phyloP scores from a whole-genome alignment of 1,284 basidiomycete species.

The Microbotryum saponariae region DNA sequence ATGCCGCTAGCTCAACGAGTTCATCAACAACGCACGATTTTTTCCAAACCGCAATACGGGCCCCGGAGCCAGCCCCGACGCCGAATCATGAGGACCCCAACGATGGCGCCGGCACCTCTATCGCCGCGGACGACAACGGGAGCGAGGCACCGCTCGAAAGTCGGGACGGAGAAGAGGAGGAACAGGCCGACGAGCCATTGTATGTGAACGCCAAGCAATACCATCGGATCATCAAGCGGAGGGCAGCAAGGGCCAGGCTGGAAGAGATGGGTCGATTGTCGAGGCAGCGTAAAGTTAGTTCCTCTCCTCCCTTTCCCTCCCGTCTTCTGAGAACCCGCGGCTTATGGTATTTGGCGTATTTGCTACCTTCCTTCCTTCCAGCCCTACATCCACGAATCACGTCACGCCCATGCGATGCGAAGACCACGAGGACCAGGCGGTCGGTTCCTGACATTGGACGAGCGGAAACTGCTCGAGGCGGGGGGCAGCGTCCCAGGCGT shows the following conservation, averaged over 20 bases:
- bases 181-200: conserved; percentile 61
- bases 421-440: conserved; percentile 93
- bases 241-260: conserved; percentile 74
- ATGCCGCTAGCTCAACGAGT: too few relatives aligned
- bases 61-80: too few relatives aligned
- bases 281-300: conserved; percentile 72
- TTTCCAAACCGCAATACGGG: too few relatives aligned
- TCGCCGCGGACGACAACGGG: too few relatives aligned
- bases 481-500: conserved; percentile 26
- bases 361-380: conserved; percentile 1
- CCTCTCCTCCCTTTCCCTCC: not conserved
- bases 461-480: conserved; percentile 42
- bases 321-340: too few relatives aligned
- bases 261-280: conserved; percentile 88
- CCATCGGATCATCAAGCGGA: conserved; percentile 86
- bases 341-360: not conserved
- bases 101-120: too few relatives aligned
- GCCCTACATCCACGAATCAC: conserved; percentile 34
- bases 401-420: conserved; percentile 96
- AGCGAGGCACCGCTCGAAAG: too few relatives aligned
- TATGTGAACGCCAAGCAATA: conserved; percentile 98
- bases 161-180: too few relatives aligned
- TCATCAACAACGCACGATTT: too few relatives aligned
- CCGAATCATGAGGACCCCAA: too few relatives aligned
- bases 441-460: conserved; percentile 88